Percentiles rank a stretch among this genome's conserved stretches.
Conservation (phyloP, 768 basidiomycete species). For the Cyclocybe aegerita region DNA sequence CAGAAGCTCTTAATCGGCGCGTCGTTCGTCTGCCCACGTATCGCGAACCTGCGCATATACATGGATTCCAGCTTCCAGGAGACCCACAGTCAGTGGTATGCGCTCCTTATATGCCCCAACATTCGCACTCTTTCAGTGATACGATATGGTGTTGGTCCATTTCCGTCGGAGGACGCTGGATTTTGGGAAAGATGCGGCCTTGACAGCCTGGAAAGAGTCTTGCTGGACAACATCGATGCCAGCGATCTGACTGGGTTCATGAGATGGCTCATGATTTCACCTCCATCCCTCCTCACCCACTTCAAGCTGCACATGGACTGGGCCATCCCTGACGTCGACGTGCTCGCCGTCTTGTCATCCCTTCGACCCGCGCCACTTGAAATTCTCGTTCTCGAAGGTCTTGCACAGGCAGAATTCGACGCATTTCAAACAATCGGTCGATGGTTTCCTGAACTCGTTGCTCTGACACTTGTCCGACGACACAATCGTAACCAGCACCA, state of each 20-base stretch:
- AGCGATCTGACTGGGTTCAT: slow-evolving; percentile 12
- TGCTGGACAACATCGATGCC: slow-evolving; percentile 19
- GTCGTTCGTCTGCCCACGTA: slow-evolving; percentile 5
- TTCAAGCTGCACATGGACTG: slow-evolving; percentile 25
- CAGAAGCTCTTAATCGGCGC: slow-evolving; percentile 8
- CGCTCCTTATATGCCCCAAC: slow-evolving; percentile 19
- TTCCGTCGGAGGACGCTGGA: slow-evolving; percentile 9
- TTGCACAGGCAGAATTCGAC: slow-evolving; percentile 17
- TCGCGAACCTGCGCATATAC: slow-evolving; percentile 17
- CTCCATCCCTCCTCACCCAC: slow-evolving; percentile 18
- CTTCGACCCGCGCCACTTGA: slow-evolving; percentile 15
- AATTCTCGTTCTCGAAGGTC: slow-evolving; percentile 25
- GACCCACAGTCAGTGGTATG: slow-evolving; percentile 22
- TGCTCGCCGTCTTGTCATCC: slow-evolving; percentile 11
- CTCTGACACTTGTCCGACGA: slow-evolving; percentile 24
- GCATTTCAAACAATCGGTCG: slow-evolving; percentile 17
- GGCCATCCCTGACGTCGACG: slow-evolving; percentile 19
- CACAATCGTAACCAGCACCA: slow-evolving; percentile 21
- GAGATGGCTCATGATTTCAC: slow-evolving; percentile 3
- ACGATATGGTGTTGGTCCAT: slow-evolving; percentile 11
- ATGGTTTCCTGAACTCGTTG: slow-evolving; percentile 18
- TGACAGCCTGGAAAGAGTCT: slow-evolving; percentile 20
- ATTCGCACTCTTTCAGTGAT: slow-evolving; percentile 21
- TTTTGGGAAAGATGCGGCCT: slow-evolving; percentile 18
- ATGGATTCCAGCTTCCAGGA: slow-evolving; percentile 21